These are phyloP conservation scores for Bassia scoparia DNA, from an alignment of 148 eudicot genomes.

Conservation along the genomic window DNA sequence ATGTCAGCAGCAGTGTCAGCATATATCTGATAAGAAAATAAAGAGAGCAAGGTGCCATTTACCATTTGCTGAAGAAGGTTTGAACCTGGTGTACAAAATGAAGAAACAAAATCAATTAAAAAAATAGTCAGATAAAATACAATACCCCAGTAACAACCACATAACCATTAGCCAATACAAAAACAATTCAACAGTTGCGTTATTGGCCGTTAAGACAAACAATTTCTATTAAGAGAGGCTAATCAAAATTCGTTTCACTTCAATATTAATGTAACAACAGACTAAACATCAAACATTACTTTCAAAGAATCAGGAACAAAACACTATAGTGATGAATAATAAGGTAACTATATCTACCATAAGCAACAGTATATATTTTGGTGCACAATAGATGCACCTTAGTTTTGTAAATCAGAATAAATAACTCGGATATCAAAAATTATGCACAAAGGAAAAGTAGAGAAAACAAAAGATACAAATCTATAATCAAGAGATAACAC, in stretches of 20 bases:
- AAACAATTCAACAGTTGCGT: too few species aligned
- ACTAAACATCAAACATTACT: too few species aligned
- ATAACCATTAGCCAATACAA: too few species aligned
- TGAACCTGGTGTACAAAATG: constrained; percentile 39
- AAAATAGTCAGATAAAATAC: neutral
- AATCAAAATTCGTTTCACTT: too few species aligned
- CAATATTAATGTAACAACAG: neutral
- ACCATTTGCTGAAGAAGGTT: constrained; percentile 62
- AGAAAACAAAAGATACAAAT: neutral
- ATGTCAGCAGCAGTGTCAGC: constrained; percentile 1
- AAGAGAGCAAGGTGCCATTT: constrained; percentile 8
- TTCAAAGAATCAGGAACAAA: too few species aligned
- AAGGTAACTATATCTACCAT: too few species aligned
- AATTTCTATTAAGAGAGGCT: too few species aligned
- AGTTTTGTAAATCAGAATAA: too few species aligned
- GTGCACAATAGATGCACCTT: too few species aligned
- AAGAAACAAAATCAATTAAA: constrained; percentile 9
- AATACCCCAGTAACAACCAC: neutral
- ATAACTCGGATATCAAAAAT: neutral
- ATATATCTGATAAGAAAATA: neutral
- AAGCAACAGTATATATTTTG: too few species aligned
- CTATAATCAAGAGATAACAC: neutral
- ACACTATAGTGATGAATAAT: too few species aligned
- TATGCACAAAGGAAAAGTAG: neutral
- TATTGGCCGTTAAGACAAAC: too few species aligned